A percentile compares a stretch with the other conserved stretches of the same genome.
These are phyloP conservation scores for Acanthamoeba castellanii DNA, from an alignment of 208 protist genomes.

Conservation along the genomic window DNA sequence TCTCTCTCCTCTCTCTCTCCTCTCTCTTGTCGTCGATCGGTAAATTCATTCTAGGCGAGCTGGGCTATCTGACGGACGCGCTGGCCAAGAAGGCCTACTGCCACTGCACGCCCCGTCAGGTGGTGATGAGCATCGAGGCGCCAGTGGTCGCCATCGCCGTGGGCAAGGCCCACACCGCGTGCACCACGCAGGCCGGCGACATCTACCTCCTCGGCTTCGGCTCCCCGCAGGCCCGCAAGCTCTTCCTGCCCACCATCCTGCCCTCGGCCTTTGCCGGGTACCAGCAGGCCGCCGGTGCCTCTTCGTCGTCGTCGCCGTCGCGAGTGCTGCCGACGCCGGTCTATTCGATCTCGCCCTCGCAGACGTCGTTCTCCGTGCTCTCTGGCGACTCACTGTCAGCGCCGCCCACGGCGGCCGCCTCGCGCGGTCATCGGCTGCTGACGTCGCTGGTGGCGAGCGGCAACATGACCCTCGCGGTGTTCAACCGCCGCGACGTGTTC, in stretches of 20 bases:
- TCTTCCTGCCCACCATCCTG: not conserved
- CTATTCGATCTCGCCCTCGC: not conserved
- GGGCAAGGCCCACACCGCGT: slow-evolving; percentile 14
- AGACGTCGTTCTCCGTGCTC: not conserved
- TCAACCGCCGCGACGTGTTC: slow-evolving; percentile 43
- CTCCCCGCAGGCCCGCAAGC: not conserved
- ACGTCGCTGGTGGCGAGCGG: not conserved
- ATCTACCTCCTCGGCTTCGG: slow-evolving; percentile 1
- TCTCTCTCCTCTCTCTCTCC: no score
- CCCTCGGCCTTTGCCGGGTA: not conserved
- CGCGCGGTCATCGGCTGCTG: not conserved
- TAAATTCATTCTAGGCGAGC: slow-evolving; percentile 11
- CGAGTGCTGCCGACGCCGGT: not conserved
- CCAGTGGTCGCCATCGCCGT: not conserved
- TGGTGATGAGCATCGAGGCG: slow-evolving; percentile 18
- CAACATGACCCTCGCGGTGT: slow-evolving; percentile 24
- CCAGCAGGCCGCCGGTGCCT: not conserved
- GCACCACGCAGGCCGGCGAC: slow-evolving; percentile 5
- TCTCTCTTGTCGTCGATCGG: no score
- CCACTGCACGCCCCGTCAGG: not conserved
- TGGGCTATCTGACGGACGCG: not conserved
- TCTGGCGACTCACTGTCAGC: not conserved
- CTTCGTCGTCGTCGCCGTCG: not conserved
- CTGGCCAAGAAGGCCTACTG: slow-evolving; percentile 17
- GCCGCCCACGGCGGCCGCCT: not conserved